Percentiles rank a stretch among this genome's conserved stretches.
These are phyloP conservation scores for Aspergillus tubingensis DNA, from an alignment of 2,329 filamentous ascomycete genomes.

Conservation along the genomic window DNA sequence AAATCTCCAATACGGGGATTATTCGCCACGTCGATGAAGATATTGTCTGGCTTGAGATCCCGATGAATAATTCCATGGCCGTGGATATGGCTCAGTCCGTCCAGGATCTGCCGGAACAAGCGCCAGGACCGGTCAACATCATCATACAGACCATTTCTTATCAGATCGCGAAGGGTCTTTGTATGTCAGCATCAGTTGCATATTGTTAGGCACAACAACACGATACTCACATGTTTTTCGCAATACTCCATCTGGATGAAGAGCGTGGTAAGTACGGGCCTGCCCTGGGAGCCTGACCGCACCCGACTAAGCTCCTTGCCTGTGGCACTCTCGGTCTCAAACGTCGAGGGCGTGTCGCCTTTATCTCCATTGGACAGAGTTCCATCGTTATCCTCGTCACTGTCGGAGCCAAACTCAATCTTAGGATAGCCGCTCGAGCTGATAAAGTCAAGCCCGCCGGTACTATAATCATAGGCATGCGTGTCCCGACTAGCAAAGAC, in stretches of 20 bases:
- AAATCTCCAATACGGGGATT: conserved; percentile 98
- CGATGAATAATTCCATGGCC: conserved; percentile 89
- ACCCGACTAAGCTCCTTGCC: conserved; percentile 43
- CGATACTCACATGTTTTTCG: conserved; percentile 70
- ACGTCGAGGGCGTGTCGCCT: conserved; percentile 26
- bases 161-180: conserved; percentile 82
- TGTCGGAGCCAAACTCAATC: conserved; percentile 70
- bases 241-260: conserved; percentile 99
- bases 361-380: conserved; percentile 38
- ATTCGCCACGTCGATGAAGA: conserved; percentile 88
- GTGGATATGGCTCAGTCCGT: conserved; percentile 89
- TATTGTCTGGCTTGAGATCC: conserved; percentile 94
- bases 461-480: conserved; percentile 64
- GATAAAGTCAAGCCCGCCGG: conserved; percentile 87
- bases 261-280: conserved; percentile 69
- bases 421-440: conserved; percentile 78
- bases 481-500: conserved; percentile 38
- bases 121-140: conserved; percentile 82
- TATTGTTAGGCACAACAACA: background rate
- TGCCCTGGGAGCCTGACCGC: conserved; percentile 51
- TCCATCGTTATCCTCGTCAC: conserved; percentile 48
- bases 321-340: conserved; percentile 27
- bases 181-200: conserved; percentile 12
- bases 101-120: conserved; percentile 84
- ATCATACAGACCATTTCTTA: conserved; percentile 72